A percentile compares a stretch with the other conserved stretches of the same genome.
These are phyloP conservation scores for Rhodotorula paludigena DNA, from an alignment of 768 basidiomycete species.

Conservation along the genomic window DNA sequence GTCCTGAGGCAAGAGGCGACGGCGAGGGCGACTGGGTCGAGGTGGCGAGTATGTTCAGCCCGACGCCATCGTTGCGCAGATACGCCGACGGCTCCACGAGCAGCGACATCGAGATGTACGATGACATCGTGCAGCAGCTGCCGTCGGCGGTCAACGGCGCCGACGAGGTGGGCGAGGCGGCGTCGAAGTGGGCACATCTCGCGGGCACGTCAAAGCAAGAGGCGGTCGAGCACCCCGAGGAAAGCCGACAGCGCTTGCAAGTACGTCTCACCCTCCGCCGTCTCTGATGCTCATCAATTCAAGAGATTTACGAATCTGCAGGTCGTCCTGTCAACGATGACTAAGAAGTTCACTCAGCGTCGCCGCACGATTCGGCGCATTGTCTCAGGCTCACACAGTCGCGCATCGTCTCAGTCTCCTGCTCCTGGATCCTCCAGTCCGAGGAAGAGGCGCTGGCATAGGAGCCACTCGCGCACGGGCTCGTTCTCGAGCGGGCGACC, in stretches of 20 bases:
- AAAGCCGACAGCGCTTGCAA: slow-evolving; percentile 42
- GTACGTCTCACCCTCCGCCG: slow-evolving; percentile 4
- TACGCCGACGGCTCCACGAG: no score
- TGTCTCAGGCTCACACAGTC: slow-evolving; percentile 49
- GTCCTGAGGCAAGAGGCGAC: neutral
- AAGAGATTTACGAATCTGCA: neutral
- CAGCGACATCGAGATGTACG: neutral
- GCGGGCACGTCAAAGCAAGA: slow-evolving; percentile 28
- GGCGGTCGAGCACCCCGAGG: slow-evolving; percentile 42
- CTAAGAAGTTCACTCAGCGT: slow-evolving; percentile 44
- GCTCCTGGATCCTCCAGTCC: neutral
- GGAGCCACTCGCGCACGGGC: neutral
- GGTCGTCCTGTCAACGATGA: slow-evolving; percentile 46
- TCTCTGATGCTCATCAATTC: neutral
- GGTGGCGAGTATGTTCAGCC: slow-evolving; percentile 35
- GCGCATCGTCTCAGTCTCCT: slow-evolving; percentile 45
- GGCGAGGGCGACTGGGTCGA: slow-evolving; percentile 46
- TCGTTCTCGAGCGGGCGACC: neutral
- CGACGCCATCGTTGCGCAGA: neutral
- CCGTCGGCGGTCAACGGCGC: neutral
- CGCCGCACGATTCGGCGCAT: slow-evolving; percentile 43
- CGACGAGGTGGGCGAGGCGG: neutral
- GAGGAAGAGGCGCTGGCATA: slow-evolving; percentile 14
- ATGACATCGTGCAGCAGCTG: neutral
- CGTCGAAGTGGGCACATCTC: slow-evolving; percentile 11